A percentile compares a stretch with the other conserved stretches of the same genome.
phyloP scores from a whole-genome alignment of 768 basidiomycete species.

The Lactarius sp. region DNA sequence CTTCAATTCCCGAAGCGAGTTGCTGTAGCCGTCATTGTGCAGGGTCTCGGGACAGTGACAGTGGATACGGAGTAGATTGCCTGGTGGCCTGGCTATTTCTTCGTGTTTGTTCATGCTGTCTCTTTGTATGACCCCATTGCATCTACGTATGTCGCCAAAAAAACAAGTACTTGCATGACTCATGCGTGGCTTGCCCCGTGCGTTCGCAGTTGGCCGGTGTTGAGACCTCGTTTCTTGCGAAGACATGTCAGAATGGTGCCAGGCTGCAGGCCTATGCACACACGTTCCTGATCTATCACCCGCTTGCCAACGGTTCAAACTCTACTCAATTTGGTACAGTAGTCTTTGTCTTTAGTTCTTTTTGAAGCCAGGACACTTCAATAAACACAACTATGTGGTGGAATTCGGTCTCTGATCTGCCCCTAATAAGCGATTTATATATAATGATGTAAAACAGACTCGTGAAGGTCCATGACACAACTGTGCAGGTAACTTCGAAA shows the following conservation, averaged over 20 bases:
- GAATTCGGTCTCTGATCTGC: neutral
- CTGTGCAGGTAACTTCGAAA: neutral
- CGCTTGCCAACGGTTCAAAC: neutral
- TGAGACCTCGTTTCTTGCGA: neutral
- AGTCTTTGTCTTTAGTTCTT: neutral
- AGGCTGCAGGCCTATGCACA: neutral
- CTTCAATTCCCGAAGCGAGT: constrained; percentile 18
- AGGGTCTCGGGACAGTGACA: constrained; percentile 83
- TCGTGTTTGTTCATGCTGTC: neutral
- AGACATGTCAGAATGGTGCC: neutral
- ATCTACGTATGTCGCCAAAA: constrained; percentile 2
- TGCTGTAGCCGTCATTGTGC: constrained; percentile 20
- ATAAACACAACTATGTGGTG: neutral
- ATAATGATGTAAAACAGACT: neutral
- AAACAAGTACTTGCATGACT: neutral
- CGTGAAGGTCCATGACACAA: neutral
- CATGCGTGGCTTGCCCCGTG: neutral
- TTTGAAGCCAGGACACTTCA: neutral
- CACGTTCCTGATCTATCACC: neutral
- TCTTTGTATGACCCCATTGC: constrained; percentile 4
- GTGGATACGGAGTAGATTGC: constrained; percentile 72
- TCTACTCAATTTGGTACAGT: neutral
- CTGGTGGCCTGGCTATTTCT: neutral
- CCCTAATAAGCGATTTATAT: neutral
- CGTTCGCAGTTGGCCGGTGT: too few relatives aligned